phyloP scores from a whole-genome alignment of 495 filamentous ascomycete genomes.

The Articulospora tetracladia region DNA sequence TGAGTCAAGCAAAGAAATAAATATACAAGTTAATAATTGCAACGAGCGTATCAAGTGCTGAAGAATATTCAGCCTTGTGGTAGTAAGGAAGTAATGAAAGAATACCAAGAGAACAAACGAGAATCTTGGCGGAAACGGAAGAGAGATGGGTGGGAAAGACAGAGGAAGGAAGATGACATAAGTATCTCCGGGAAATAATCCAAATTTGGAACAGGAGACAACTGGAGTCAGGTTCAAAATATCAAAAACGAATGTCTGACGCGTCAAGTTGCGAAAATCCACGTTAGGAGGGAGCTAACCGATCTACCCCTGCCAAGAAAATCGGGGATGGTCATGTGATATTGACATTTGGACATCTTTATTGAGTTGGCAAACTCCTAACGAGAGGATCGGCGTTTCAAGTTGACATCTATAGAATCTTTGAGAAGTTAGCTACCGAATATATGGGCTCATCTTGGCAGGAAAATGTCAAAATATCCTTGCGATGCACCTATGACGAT shows the following conservation, averaged over 20 bases:
- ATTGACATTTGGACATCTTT: too few relatives aligned
- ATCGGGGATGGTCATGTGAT: background rate
- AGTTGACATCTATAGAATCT: too few relatives aligned
- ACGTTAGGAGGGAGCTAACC: background rate
- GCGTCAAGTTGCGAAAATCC: background rate
- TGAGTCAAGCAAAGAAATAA: background rate
- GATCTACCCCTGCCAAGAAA: background rate
- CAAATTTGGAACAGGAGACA: background rate
- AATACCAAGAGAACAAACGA: constrained; percentile 9
- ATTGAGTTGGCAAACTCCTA: too few relatives aligned
- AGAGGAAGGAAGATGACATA: background rate
- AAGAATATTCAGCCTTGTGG: constrained; percentile 1
- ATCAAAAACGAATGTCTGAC: background rate
- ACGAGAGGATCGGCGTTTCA: too few relatives aligned
- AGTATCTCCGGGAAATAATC: background rate
- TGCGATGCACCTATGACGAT: too few relatives aligned
- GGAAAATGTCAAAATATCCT: too few relatives aligned
- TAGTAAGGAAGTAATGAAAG: background rate
- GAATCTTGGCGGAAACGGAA: constrained; percentile 1
- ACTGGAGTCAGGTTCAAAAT: background rate
- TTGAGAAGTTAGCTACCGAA: too few relatives aligned
- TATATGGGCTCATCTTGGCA: too few relatives aligned
- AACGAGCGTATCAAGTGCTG: background rate
- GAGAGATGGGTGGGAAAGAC: background rate
- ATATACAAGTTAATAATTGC: background rate